A percentile compares a stretch with the other conserved stretches of the same genome.
These are phyloP conservation scores for Salix arbutifolia DNA, from an alignment of 345 rosid genomes.

Conservation along the genomic window DNA sequence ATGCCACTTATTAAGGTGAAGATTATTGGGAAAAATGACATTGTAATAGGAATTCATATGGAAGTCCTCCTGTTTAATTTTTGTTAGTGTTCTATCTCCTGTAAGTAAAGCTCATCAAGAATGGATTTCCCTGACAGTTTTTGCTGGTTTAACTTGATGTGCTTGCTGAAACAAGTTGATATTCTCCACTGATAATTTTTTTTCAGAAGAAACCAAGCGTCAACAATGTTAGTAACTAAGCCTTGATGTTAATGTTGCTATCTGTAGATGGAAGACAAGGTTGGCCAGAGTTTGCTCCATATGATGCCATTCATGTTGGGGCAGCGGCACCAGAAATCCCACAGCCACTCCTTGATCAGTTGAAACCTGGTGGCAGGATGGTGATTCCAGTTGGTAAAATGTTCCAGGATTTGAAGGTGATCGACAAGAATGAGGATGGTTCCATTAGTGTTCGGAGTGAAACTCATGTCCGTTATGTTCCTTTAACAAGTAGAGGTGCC, in stretches of 20 bases:
- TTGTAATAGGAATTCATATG: background rate
- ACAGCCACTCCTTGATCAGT: conserved; percentile 74
- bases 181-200: background rate
- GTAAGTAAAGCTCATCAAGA: background rate
- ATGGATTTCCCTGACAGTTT: background rate
- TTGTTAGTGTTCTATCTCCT: background rate
- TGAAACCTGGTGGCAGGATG: conserved; percentile 96
- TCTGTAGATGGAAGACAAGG: conserved; percentile 87
- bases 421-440: conserved; percentile 78
- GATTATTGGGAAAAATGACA: background rate
- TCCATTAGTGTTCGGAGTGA: conserved; percentile 53
- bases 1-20: background rate
- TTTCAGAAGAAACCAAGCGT: background rate
- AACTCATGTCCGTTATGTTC: conserved; percentile 88
- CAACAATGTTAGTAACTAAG: background rate
- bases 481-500: conserved; percentile 78
- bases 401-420: conserved; percentile 73
- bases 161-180: background rate
- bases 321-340: conserved; percentile 95
- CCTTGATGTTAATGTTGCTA: background rate
- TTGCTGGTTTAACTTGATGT: background rate
- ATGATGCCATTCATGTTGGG: conserved; percentile 95
- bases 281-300: conserved; percentile 77
- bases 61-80: background rate
- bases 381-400: conserved; percentile 90